Conservation (phyloP, 1,284 basidiomycete species). For the Porogramme epimiltina region DNA sequence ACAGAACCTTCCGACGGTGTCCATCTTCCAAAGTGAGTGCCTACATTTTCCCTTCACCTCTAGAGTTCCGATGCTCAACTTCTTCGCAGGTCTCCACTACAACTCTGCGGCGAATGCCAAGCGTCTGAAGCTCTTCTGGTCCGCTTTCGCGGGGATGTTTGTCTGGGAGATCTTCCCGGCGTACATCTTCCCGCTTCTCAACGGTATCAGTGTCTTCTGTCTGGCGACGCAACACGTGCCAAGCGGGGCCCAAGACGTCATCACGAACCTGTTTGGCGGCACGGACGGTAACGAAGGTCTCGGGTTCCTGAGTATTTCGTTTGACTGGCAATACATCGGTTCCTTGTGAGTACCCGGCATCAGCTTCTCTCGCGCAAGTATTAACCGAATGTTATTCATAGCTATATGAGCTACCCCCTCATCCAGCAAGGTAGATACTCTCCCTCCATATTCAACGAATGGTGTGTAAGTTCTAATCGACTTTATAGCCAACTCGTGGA, state of each 20-base stretch:
- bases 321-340: constrained; percentile 68
- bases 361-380: too few relatives aligned
- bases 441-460: not conserved
- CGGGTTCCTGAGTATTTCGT: constrained; percentile 54
- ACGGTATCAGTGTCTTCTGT: constrained; percentile 60
- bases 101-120: constrained; percentile 48
- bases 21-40: constrained; percentile 58
- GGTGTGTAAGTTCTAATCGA: not conserved
- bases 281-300: constrained; percentile 64
- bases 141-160: constrained; percentile 57
- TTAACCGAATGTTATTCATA: constrained; percentile 15
- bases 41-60: too few relatives aligned
- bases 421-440: constrained; percentile 50
- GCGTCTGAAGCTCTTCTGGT: constrained; percentile 63
- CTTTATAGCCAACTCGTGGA: constrained; percentile 53
- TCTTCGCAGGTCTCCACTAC: constrained; percentile 50
- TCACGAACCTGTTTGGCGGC: constrained; percentile 69
- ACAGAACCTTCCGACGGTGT: constrained; percentile 58
- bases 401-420: constrained; percentile 52
- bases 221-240: constrained; percentile 52
- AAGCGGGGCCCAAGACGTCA: constrained; percentile 42
- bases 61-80: not conserved
- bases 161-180: constrained; percentile 57
- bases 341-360: constrained; percentile 44
- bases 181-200: constrained; percentile 64